These are phyloP conservation scores for Hymenoscyphus occultus DNA, from an alignment of 2,329 filamentous ascomycete genomes.

Conservation along the genomic window DNA sequence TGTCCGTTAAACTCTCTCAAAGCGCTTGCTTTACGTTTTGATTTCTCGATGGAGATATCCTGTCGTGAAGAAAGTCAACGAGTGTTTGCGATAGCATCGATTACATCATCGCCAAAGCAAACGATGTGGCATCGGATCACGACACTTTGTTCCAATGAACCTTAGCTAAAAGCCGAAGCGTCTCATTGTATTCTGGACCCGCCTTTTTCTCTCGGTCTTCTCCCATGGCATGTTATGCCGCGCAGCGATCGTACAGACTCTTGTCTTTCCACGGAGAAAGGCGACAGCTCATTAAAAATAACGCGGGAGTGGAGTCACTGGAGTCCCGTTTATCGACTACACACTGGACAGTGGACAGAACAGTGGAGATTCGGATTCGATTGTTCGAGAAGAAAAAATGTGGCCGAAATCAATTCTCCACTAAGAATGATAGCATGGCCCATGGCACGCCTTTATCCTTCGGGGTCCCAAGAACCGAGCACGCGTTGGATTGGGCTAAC, in stretches of 20 bases:
- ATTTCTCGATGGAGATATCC: not conserved
- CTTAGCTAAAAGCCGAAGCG: too few relatives aligned
- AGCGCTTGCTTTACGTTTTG: not conserved
- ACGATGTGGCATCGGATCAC: not conserved
- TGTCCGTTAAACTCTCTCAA: too few relatives aligned
- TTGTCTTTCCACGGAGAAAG: too few relatives aligned
- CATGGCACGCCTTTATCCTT: not conserved
- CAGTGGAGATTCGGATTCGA: not conserved
- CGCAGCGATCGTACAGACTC: too few relatives aligned
- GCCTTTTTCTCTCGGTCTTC: not conserved
- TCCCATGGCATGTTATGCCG: not conserved
- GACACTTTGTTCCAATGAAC: not conserved
- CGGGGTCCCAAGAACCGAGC: not conserved
- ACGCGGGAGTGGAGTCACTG: not conserved
- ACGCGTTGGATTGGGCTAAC: not conserved
- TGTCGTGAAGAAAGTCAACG: not conserved
- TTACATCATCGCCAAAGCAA: not conserved
- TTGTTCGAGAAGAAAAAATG: not conserved
- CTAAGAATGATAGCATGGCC: not conserved
- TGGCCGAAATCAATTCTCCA: not conserved
- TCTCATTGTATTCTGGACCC: not conserved
- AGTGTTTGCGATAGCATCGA: not conserved
- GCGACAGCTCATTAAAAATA: too few relatives aligned
- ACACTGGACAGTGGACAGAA: not conserved
- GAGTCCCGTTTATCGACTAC: not conserved